phyloP scores from a whole-genome alignment of 2,329 filamentous ascomycete species.

The Botryotinia narcissicola region DNA sequence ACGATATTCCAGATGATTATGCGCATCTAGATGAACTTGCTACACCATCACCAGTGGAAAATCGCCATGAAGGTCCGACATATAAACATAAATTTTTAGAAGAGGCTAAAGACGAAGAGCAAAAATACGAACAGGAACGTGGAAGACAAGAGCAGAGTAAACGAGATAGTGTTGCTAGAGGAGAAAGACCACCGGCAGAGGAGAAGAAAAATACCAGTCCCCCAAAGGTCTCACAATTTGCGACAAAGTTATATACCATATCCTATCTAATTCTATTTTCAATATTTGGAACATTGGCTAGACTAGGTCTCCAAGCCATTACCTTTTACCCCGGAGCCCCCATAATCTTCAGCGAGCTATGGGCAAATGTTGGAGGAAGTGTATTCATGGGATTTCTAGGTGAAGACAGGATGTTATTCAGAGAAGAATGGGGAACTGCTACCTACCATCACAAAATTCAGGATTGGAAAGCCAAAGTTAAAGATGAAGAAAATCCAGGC shows the following conservation, averaged over 20 bases:
- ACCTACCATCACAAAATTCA: conserved; percentile 41
- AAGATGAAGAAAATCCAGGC: conserved; percentile 42
- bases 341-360: conserved; percentile 70
- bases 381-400: conserved; percentile 81
- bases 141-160: conserved; percentile 11
- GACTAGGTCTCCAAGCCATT: conserved; percentile 75
- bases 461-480: conserved; percentile 38
- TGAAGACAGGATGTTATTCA: conserved; percentile 76
- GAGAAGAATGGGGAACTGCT: conserved; percentile 58
- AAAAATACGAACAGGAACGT: conserved; percentile 25
- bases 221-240: conserved; percentile 46
- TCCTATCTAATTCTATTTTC: conserved; percentile 86
- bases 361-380: conserved; percentile 84
- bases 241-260: conserved; percentile 65
- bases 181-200: conserved; percentile 19
- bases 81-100: conserved; percentile 45
- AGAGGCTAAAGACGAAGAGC: conserved; percentile 31
- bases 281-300: conserved; percentile 77
- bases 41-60: conserved; percentile 46
- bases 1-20: conserved; percentile 38
- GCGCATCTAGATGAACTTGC: conserved; percentile 46
- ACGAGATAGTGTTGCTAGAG: conserved; percentile 17
- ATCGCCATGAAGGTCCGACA: conserved; percentile 41
- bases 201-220: conserved; percentile 20
- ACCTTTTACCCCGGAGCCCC: conserved; percentile 78